Percentiles rank a stretch among this genome's conserved stretches.
Evolutionary conservation across 1,284 basidiomycete genomes (phyloP).

Genomic region (Prillingera fragicola): DNA sequence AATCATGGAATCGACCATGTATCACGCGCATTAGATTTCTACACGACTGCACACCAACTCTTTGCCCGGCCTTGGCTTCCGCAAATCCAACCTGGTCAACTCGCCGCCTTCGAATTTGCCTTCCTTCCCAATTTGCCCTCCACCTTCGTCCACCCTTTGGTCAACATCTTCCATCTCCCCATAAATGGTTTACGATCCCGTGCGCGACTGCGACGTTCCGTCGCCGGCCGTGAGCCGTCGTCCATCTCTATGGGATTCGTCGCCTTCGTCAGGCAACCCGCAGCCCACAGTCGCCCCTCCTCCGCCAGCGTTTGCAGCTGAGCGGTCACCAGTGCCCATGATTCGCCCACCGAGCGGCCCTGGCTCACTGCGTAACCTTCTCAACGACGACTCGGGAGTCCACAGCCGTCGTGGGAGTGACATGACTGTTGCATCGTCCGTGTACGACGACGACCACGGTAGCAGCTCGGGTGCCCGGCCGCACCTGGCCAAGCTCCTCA

Average conservation of each 20-base stretch:
- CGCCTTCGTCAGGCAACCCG: slow-evolving; percentile 2
- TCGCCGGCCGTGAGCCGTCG: slow-evolving; percentile 28
- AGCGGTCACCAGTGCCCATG: not conserved
- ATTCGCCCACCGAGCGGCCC: slow-evolving; percentile 8
- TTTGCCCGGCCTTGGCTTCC: too few species aligned
- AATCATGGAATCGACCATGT: too few species aligned
- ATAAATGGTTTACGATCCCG: slow-evolving; percentile 44
- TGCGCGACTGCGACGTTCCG: slow-evolving; percentile 42
- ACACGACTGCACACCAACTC: too few species aligned
- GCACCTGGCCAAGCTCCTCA: slow-evolving; percentile 28
- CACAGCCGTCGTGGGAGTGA: slow-evolving; percentile 10
- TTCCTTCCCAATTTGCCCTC: not conserved
- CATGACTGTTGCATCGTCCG: slow-evolving; percentile 7
- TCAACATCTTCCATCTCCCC: not conserved
- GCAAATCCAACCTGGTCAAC: not conserved
- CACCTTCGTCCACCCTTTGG: not conserved
- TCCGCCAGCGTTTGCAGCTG: slow-evolving; percentile 6
- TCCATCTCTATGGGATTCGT: slow-evolving; percentile 13
- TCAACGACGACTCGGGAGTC: slow-evolving; percentile 11
- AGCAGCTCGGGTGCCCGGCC: slow-evolving; percentile 3
- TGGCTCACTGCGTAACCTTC: slow-evolving; percentile 6
- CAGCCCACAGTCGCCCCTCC: not conserved
- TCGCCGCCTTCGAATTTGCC: not conserved
- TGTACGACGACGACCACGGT: slow-evolving; percentile 10
- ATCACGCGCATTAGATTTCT: too few species aligned